Conservation (phyloP, 371 early-diverging fungal genomes). For the Dichotomocladium elegans region DNA sequence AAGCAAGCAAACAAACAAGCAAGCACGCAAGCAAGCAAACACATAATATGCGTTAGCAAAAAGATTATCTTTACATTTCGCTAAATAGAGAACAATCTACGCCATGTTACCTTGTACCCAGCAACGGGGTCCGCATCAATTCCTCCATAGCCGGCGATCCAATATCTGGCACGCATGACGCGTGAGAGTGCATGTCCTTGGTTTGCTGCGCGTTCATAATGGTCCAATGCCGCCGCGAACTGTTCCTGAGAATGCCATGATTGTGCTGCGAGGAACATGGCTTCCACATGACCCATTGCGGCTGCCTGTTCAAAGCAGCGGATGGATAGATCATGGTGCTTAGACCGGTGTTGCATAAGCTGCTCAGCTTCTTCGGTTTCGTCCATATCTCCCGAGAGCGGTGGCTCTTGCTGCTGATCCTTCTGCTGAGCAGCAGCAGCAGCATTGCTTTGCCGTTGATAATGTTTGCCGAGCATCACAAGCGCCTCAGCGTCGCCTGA, state of each 20-base stretch:
- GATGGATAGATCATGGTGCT: conserved; percentile 36
- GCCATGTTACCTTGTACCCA: conserved; percentile 36
- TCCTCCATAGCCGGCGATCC: conserved; percentile 35
- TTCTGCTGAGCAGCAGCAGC: too few species aligned
- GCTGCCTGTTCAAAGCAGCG: conserved; percentile 45
- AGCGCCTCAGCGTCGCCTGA: conserved; percentile 36
- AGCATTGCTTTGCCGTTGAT: conserved; percentile 13
- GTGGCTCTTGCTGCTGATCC: conserved; percentile 6
- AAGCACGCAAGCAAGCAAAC: too few species aligned
- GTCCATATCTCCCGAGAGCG: not conserved
- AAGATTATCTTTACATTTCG: not conserved
- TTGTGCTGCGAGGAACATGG: conserved; percentile 40
- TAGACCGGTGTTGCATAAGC: conserved; percentile 12
- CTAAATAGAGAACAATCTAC: not conserved
- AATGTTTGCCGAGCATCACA: conserved; percentile 26
- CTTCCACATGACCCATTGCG: conserved; percentile 28
- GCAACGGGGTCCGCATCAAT: conserved; percentile 24
- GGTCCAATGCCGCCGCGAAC: conserved; percentile 41
- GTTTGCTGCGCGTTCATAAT: conserved; percentile 32
- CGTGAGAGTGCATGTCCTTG: conserved; percentile 32
- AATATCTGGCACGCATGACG: conserved; percentile 42
- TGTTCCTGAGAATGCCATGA: conserved; percentile 47
- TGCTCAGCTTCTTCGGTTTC: conserved; percentile 10
- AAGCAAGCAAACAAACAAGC: not conserved
- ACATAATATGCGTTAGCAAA: too few species aligned